Percentiles rank a stretch among this genome's conserved stretches.
These are phyloP conservation scores for Zygotorulaspora mrakii DNA, from an alignment of 1,139 yeast species.

Conservation along the genomic window DNA sequence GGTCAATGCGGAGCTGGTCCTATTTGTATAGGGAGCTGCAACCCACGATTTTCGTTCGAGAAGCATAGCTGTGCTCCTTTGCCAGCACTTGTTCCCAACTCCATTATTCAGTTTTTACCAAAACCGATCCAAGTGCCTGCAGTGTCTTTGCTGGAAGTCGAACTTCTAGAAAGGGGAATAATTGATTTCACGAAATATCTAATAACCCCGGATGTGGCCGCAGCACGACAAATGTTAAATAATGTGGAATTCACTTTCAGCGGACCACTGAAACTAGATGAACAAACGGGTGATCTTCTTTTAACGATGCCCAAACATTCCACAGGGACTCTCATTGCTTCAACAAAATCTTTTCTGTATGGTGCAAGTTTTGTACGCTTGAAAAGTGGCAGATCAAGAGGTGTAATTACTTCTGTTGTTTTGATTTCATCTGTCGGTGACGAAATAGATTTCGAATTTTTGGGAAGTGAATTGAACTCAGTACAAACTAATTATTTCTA, in stretches of 20 bases:
- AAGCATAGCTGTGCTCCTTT: constrained; percentile 63
- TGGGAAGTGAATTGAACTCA: constrained; percentile 62
- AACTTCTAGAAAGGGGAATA: constrained; percentile 23
- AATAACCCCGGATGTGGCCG: constrained; percentile 19
- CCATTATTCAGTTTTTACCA: constrained; percentile 30
- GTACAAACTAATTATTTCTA: constrained; percentile 80
- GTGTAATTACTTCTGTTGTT: constrained; percentile 84
- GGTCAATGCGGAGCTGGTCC: constrained; percentile 85
- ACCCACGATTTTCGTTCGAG: constrained; percentile 60
- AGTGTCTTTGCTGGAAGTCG: constrained; percentile 9
- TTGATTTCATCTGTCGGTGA: constrained; percentile 83
- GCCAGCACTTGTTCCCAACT: constrained; percentile 34
- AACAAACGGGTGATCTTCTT: constrained; percentile 18
- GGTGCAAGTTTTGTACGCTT: constrained; percentile 32
- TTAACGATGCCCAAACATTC: constrained; percentile 35
- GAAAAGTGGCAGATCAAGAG: constrained; percentile 40
- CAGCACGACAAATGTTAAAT: constrained; percentile 26
- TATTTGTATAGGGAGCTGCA: constrained; percentile 79
- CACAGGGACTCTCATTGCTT: constrained; percentile 33
- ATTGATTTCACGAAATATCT: constrained; percentile 29
- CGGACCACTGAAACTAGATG: constrained; percentile 26
- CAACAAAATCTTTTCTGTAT: constrained; percentile 32
- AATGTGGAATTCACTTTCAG: constrained; percentile 34
- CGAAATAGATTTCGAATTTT: constrained; percentile 85
- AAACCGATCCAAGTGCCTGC: constrained; percentile 9